A percentile compares a stretch with the other conserved stretches of the same genome.
Evolutionary conservation across 345 rosid species (phyloP).

Genomic region (Brassica nigra): DNA sequence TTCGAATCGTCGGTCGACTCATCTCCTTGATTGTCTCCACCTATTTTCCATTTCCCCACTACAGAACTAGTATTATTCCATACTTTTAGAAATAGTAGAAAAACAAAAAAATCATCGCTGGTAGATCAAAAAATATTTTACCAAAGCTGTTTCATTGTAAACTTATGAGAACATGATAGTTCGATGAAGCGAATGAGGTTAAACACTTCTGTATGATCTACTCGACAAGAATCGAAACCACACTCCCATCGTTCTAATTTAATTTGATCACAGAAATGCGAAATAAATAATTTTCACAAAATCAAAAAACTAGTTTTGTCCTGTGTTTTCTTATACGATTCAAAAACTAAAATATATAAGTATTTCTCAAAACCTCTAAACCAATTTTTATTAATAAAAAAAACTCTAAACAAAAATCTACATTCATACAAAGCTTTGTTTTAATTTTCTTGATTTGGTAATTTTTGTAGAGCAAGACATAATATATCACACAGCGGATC

Average conservation of each 20-base stretch:
- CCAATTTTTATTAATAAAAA: not conserved
- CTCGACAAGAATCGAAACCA: too few relatives aligned
- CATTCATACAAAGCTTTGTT: not conserved
- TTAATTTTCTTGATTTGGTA: not conserved
- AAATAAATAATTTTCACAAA: too few relatives aligned
- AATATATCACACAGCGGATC: not conserved
- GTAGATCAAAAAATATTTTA: not conserved
- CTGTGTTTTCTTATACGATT: too few relatives aligned
- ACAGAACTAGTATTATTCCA: not conserved
- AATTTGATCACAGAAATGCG: too few relatives aligned
- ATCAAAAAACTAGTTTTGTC: too few relatives aligned
- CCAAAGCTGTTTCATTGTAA: not conserved
- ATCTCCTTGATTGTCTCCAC: slow-evolving; percentile 37
- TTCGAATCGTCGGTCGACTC: slow-evolving; percentile 39
- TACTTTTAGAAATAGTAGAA: not conserved
- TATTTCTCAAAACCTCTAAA: too few relatives aligned
- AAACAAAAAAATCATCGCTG: not conserved
- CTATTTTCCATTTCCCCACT: slow-evolving; percentile 23
- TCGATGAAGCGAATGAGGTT: not conserved
- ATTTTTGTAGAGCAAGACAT: not conserved
- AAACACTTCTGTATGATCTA: too few relatives aligned
- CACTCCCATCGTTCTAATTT: too few relatives aligned
- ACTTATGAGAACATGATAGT: not conserved
- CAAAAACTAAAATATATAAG: too few relatives aligned
- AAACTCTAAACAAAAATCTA: not conserved